Evolutionary conservation across 805 yeast species (phyloP).

Genomic region (Spathaspora boniae): DNA sequence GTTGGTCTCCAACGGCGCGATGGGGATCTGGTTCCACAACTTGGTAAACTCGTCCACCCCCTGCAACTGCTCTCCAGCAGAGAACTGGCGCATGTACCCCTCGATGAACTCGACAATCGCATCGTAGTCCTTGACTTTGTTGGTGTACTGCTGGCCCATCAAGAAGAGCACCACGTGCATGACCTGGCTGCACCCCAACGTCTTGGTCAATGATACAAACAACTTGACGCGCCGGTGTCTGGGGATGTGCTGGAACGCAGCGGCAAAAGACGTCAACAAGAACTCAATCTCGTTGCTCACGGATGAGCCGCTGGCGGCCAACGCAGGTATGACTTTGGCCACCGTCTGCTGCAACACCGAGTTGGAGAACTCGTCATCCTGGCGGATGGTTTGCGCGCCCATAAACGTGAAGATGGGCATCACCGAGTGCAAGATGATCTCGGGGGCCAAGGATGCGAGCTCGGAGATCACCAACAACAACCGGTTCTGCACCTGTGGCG

Average conservation of each 20-base stretch:
- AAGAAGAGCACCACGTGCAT: conserved; percentile 72
- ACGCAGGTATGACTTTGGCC: conserved; percentile 85
- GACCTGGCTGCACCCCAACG: conserved; percentile 66
- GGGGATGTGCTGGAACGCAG: conserved; percentile 94
- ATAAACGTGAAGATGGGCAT: conserved; percentile 99
- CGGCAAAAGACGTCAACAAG: conserved; percentile 81
- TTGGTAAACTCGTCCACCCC: conserved; percentile 50
- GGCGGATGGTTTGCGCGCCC: conserved; percentile 97
- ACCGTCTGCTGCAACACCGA: conserved; percentile 92
- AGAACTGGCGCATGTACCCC: conserved; percentile 65
- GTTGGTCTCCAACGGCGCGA: conserved; percentile 35
- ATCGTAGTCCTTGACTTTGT: conserved; percentile 63
- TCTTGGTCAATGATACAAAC: conserved; percentile 71
- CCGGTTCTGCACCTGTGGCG: conserved; percentile 94
- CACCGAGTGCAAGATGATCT: conserved; percentile 86
- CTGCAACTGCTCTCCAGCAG: conserved; percentile 61
- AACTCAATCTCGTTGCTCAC: conserved; percentile 70
- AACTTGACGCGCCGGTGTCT: conserved; percentile 90
- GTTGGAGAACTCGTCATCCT: conserved; percentile 93
- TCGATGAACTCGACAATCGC: conserved; percentile 68
- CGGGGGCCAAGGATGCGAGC: conserved; percentile 85
- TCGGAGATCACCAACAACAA: conserved; percentile 80
- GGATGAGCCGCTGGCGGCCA: conserved; percentile 45
- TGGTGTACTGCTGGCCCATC: conserved; percentile 73
- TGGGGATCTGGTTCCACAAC: conserved; percentile 50